Conservation (phyloP, 1,284 basidiomycete species). For the Abortiporus biennis region DNA sequence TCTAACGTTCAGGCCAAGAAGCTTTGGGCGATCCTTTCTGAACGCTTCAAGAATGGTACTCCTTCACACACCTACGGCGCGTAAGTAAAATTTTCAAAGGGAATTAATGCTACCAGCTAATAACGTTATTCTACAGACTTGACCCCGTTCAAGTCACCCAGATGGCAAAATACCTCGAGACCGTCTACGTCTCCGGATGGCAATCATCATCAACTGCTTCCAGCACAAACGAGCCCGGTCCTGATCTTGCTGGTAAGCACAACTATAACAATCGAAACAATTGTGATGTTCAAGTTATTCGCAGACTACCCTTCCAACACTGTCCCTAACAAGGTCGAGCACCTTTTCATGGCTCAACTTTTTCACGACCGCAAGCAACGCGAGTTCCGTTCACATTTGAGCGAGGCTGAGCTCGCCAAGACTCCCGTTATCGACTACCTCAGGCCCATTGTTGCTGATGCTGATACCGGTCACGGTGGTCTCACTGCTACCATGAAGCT, state of each 20-base stretch:
- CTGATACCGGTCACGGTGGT: constrained; percentile 63
- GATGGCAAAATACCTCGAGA: constrained; percentile 98
- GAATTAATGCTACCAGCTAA: background rate
- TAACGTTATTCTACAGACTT: constrained; percentile 46
- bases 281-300: background rate
- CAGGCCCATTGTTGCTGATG: constrained; percentile 63
- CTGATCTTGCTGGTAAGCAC: constrained; percentile 87
- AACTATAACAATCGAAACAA: background rate
- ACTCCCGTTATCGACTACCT: constrained; percentile 61
- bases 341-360: constrained; percentile 83
- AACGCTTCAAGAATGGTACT: constrained; percentile 66
- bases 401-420: constrained; percentile 68
- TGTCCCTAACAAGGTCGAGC: constrained; percentile 89
- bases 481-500: constrained; percentile 65
- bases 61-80: constrained; percentile 96
- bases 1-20: constrained; percentile 87
- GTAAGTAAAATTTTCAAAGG: constrained; percentile 46
- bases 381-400: constrained; percentile 66
- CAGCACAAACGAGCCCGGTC: constrained; percentile 92
- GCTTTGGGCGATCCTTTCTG: constrained; percentile 66
- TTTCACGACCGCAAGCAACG: constrained; percentile 87
- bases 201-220: constrained; percentile 91
- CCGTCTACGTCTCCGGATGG: constrained; percentile 98
- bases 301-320: constrained; percentile 91
- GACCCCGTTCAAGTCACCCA: constrained; percentile 97